Conservation (phyloP, 192 early-diverging fungal genomes). For the Coemansia sp. region DNA sequence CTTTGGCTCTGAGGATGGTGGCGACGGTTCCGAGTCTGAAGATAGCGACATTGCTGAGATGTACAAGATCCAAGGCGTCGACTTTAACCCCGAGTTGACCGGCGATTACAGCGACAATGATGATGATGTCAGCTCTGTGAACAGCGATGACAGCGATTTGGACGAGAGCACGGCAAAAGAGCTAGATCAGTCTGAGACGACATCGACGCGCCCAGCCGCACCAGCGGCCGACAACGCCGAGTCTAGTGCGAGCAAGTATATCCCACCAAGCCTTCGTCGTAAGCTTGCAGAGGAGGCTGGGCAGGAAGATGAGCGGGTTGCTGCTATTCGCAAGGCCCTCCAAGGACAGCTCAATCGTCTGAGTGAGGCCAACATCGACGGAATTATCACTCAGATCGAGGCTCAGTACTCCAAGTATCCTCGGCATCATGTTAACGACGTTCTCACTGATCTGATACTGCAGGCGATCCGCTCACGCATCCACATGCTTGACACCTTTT, state of each 20-base stretch:
- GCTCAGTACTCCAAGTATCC: slow-evolving; percentile 65
- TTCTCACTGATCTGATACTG: slow-evolving; percentile 74
- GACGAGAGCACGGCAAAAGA: neutral
- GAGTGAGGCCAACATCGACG: slow-evolving; percentile 90
- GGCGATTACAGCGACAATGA: slow-evolving; percentile 21
- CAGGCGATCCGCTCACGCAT: slow-evolving; percentile 76
- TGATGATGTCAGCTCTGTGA: neutral
- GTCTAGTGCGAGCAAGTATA: slow-evolving; percentile 62
- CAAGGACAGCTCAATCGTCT: slow-evolving; percentile 88
- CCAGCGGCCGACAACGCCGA: neutral
- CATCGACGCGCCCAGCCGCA: neutral
- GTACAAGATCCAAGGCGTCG: slow-evolving; percentile 28
- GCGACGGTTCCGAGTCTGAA: slow-evolving; percentile 27
- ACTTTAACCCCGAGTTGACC: slow-evolving; percentile 22
- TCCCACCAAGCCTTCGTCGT: slow-evolving; percentile 85
- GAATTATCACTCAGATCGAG: slow-evolving; percentile 79
- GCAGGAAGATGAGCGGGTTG: slow-evolving; percentile 61
- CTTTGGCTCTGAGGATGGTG: slow-evolving; percentile 20
- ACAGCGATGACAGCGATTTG: slow-evolving; percentile 13
- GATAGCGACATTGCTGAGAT: slow-evolving; percentile 53
- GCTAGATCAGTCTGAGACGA: neutral
- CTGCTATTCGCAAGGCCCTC: slow-evolving; percentile 73
- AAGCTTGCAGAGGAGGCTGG: slow-evolving; percentile 56
- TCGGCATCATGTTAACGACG: slow-evolving; percentile 77
- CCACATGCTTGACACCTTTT: slow-evolving; percentile 89